Conservation (phyloP, 192 early-diverging fungal genomes). For the Cetraspora pellucida region DNA sequence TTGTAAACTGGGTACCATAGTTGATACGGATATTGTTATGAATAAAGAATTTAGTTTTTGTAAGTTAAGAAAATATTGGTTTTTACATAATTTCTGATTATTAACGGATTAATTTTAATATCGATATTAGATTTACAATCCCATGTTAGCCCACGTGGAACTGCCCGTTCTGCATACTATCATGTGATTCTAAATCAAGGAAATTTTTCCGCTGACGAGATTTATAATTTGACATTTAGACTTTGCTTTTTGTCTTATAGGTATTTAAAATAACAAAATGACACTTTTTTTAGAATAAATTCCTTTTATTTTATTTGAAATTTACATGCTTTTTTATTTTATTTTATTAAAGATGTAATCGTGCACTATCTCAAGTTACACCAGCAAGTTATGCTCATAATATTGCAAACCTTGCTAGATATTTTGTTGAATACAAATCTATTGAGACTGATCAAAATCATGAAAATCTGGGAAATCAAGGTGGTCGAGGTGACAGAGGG, state of each 20-base stretch:
- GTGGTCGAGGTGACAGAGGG: no score
- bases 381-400: neutral
- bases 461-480: no score
- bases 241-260: neutral
- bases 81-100: no score
- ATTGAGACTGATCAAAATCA: neutral
- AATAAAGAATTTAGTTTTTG: no score
- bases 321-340: neutral
- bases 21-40: no score
- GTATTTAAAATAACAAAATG: neutral
- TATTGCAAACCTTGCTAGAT: neutral
- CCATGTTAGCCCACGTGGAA: no score
- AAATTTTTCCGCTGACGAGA: neutral
- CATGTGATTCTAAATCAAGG: neutral
- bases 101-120: no score
- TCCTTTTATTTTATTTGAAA: neutral
- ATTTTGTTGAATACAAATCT: neutral
- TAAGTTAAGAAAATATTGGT: no score
- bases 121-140: no score
- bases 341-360: neutral
- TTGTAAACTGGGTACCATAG: no score
- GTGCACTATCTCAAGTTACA: neutral
- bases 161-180: neutral
- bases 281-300: no score
- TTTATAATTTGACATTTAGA: neutral